Conservation (phyloP, 1,284 basidiomycete genomes). For the Irpex lacteus region DNA sequence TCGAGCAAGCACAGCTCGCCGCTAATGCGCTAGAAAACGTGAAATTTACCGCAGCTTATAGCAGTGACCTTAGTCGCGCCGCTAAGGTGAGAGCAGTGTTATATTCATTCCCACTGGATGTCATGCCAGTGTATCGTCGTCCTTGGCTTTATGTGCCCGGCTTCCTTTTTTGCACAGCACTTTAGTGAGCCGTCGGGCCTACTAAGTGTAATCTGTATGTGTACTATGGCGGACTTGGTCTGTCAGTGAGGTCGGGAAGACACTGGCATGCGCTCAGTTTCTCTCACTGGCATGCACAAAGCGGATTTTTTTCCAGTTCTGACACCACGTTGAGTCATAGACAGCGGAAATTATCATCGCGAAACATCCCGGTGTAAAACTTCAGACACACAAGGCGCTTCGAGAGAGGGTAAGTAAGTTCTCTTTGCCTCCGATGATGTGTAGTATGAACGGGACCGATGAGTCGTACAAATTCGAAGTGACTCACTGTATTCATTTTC, state of each 20-base stretch:
- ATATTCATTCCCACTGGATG: neutral
- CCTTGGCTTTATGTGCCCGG: no score
- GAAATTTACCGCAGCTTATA: constrained; percentile 51
- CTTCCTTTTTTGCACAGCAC: neutral
- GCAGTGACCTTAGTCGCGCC: constrained; percentile 67
- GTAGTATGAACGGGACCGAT: neutral
- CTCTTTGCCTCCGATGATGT: neutral
- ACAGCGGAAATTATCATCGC: constrained; percentile 62
- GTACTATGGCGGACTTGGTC: neutral
- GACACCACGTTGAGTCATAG: constrained; percentile 30
- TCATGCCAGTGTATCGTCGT: no score
- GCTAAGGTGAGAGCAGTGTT: constrained; percentile 41
- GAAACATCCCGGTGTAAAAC: constrained; percentile 44
- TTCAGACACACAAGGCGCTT: constrained; percentile 45
- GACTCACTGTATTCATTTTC: neutral
- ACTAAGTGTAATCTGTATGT: neutral
- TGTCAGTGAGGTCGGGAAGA: neutral
- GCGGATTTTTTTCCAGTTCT: no score
- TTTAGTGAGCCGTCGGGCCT: neutral
- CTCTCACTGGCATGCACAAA: neutral
- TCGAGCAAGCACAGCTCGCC: constrained; percentile 52
- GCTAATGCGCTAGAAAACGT: constrained; percentile 49
- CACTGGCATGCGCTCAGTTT: neutral
- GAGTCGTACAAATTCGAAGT: no score
- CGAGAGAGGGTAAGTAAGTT: constrained; percentile 56